Conservation (phyloP, 495 filamentous ascomycete genomes). For the Penicillium odoratum region DNA sequence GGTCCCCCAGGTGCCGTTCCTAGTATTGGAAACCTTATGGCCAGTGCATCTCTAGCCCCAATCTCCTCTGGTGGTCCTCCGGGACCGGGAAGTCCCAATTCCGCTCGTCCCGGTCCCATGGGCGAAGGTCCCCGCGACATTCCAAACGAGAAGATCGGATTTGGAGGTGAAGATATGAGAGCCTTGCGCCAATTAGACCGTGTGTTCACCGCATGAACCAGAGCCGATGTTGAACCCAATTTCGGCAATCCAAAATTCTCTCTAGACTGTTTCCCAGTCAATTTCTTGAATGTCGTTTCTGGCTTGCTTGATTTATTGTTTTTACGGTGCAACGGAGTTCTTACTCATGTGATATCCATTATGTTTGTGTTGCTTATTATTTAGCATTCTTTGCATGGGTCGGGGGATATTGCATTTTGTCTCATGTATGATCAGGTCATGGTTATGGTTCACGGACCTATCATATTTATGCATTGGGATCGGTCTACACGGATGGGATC, state of each 20-base stretch:
- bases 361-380: slow-evolving; percentile 13
- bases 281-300: not conserved
- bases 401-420: slow-evolving; percentile 18
- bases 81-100: slow-evolving; percentile 14
- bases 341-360: slow-evolving; percentile 23
- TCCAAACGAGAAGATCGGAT: slow-evolving; percentile 62
- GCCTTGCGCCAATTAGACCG: slow-evolving; percentile 65
- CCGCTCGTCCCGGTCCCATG: slow-evolving; percentile 17
- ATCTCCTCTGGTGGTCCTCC: slow-evolving; percentile 35
- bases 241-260: not conserved
- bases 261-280: not conserved
- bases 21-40: slow-evolving; percentile 53
- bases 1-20: slow-evolving; percentile 46
- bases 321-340: not conserved
- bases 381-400: slow-evolving; percentile 26
- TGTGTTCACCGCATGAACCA: slow-evolving; percentile 37
- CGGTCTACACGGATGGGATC: slow-evolving; percentile 24
- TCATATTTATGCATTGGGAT: slow-evolving; percentile 26
- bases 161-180: slow-evolving; percentile 62
- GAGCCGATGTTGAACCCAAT: not conserved
- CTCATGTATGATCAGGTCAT: slow-evolving; percentile 8
- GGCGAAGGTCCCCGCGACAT: slow-evolving; percentile 60
- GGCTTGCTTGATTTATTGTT: not conserved
- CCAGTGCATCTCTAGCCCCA: slow-evolving; percentile 44
- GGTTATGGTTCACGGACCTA: slow-evolving; percentile 12